Base-by-base conservation (phyloP, 2,329 filamentous ascomycete genomes). In the Neophaeococcomyces mojaviensis region DNA sequence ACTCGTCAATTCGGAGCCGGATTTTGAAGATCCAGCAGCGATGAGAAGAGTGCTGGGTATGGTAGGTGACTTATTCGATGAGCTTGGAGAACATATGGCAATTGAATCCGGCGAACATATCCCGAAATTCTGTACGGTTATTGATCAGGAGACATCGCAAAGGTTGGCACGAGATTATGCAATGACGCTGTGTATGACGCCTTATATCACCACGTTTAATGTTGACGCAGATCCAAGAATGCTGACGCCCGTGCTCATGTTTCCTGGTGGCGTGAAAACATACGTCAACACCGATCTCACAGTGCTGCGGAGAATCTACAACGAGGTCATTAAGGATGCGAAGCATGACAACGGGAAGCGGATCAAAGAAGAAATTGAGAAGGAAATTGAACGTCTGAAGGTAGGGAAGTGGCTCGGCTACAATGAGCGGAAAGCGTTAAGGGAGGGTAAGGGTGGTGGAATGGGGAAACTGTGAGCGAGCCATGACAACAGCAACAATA, bases 11-110 rank as follows among this genome's bases (percentile, higher is more conserved):
- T 9, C 19, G 13, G 9, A 16, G 15, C 7, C 18, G 15, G 39
- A 36, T 28, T 19, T 16, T 8, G 13, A 35, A 3, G 9, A n/a
- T 22, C 19, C 15, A n/a, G 41, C 26, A 4, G 15, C 19, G n/a
- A 20, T 36, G 28, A 31, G n/a, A 2, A n/a, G 33, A 10, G 32
- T 40, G 8, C 49, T 52, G 39, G n/a, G 24, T 3, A 16, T 16
- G 7, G 15, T 30, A 6, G 31, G 48, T 9, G 28, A 39, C 12
- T 24, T 13, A 1, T 50, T 55, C 35, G 46, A 44, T 13, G 49
- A 51, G 10, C 39, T 55, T 40, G 38, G 44, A 31, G 42, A 50
- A 28, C 53, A 55, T 39, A 55, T 55, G 53, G 45, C 40, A 15
- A 22, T 44, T 20, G 53, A 55, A 35, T 46, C 37, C 6, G 51